Conservation (phyloP, 345 rosid species). For the Ceriops tagal region DNA sequence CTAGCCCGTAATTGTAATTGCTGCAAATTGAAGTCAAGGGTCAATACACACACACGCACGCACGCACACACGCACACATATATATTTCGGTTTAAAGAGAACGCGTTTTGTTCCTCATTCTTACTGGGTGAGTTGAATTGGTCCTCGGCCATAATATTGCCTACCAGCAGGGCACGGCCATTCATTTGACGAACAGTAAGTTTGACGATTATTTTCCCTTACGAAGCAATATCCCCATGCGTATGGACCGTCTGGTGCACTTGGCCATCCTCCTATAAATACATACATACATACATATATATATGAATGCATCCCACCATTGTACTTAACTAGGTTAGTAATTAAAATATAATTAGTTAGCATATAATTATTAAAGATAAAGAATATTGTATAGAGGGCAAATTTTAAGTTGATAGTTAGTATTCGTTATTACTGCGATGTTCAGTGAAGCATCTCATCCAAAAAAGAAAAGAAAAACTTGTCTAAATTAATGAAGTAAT, state of each 20-base stretch:
- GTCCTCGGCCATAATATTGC: constrained; percentile 58
- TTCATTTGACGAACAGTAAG: constrained; percentile 24
- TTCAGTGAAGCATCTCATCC: too few relatives aligned
- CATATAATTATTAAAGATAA: too few relatives aligned
- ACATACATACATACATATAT: too few relatives aligned
- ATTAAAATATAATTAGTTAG: too few relatives aligned
- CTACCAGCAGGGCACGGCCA: constrained; percentile 55
- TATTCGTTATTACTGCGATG: too few relatives aligned
- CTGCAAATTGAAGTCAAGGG: constrained; percentile 15
- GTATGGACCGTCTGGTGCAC: constrained; percentile 55
- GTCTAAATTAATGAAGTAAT: neutral
- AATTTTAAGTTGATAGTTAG: too few relatives aligned
- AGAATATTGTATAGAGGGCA: too few relatives aligned
- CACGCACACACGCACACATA: too few relatives aligned
- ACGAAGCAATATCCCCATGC: constrained; percentile 58
- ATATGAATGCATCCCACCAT: neutral
- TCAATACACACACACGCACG: neutral
- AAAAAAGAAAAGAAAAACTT: too few relatives aligned
- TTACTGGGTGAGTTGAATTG: constrained; percentile 56
- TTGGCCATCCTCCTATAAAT: constrained; percentile 48
- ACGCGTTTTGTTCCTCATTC: neutral
- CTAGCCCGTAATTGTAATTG: constrained; percentile 57
- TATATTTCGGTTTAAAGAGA: neutral
- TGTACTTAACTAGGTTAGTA: too few relatives aligned
- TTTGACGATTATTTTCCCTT: constrained; percentile 14